Percentiles rank a stretch among this genome's conserved stretches.
Conservation (phyloP, 495 filamentous ascomycete species). For the Terfezia claveryi region DNA sequence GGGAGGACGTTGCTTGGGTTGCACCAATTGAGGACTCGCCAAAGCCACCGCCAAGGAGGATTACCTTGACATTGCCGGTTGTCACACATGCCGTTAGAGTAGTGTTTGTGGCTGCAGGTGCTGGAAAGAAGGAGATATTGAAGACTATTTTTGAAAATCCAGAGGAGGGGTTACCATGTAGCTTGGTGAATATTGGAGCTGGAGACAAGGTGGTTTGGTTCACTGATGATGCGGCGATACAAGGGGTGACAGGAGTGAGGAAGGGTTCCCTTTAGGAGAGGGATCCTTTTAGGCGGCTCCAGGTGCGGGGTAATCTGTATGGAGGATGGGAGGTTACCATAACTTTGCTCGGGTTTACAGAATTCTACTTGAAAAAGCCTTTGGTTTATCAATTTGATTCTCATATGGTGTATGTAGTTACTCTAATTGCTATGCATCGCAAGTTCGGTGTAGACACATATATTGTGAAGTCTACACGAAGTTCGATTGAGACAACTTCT, state of each 20-base stretch:
- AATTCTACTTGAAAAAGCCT: no score
- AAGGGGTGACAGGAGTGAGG: constrained; percentile 62
- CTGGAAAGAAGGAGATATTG: constrained; percentile 70
- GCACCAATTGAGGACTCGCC: constrained; percentile 75
- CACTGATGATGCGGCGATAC: constrained; percentile 58
- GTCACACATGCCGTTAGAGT: constrained; percentile 62
- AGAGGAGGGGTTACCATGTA: constrained; percentile 51
- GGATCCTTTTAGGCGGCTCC: constrained; percentile 20
- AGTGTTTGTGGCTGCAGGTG: constrained; percentile 79
- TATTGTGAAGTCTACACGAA: no score
- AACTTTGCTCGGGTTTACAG: no score
- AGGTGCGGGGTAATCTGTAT: no score
- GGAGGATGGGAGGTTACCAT: no score
- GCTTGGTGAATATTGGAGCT: constrained; percentile 61
- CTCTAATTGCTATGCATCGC: no score
- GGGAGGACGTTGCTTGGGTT: constrained; percentile 83
- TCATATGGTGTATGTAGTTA: no score
- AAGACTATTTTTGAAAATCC: constrained; percentile 63
- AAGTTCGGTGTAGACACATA: no score
- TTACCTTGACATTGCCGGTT: constrained; percentile 80
- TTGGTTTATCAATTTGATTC: no score
- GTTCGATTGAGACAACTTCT: no score
- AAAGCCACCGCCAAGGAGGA: constrained; percentile 75
- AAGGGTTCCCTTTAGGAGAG: constrained; percentile 27
- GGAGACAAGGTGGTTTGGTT: constrained; percentile 90